These are phyloP conservation scores for Helminthosporium solani DNA, from an alignment of 2,329 filamentous ascomycete genomes.

Conservation along the genomic window DNA sequence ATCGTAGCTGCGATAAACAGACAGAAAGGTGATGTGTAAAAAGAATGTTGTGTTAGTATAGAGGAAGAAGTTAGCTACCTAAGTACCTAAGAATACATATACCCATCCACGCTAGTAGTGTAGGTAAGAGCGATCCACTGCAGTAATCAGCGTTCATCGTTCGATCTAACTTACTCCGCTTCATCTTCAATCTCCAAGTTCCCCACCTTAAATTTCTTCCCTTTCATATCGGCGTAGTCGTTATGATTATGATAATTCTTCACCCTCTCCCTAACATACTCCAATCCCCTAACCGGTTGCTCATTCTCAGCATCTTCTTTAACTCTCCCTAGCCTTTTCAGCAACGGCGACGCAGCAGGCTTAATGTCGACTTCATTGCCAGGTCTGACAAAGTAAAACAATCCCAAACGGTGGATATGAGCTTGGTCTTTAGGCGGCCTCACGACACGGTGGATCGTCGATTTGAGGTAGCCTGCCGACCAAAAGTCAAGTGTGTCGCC, in stretches of 20 bases:
- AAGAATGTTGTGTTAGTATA: no score
- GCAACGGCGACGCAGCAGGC: slow-evolving; percentile 39
- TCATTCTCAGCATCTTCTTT: slow-evolving; percentile 21
- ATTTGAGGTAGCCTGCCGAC: slow-evolving; percentile 50
- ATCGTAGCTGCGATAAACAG: no score
- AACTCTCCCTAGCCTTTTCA: slow-evolving; percentile 31
- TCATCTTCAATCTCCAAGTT: slow-evolving; percentile 47
- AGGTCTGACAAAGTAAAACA: slow-evolving; percentile 47
- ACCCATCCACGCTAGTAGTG: no score
- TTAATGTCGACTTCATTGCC: slow-evolving; percentile 41
- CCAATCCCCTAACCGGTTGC: slow-evolving; percentile 39
- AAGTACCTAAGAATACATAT: no score
- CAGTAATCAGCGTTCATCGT: no score
- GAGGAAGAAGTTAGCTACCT: no score
- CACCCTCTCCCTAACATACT: slow-evolving; percentile 46
- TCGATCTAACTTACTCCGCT: slow-evolving; percentile 15
- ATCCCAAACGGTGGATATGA: slow-evolving; percentile 39
- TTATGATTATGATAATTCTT: slow-evolving; percentile 45
- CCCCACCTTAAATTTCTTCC: slow-evolving; percentile 44
- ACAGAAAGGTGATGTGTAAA: no score
- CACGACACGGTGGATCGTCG: slow-evolving; percentile 53
- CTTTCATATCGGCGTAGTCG: slow-evolving; percentile 44
- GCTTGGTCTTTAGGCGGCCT: slow-evolving; percentile 48
- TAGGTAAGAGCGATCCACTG: no score
- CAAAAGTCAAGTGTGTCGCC: slow-evolving; percentile 46